Evolutionary conservation across 352 stramenopile genomes (phyloP), one percentile per base, ranked within the genome.

Genomic region (Phytopythium helicoides): DNA sequence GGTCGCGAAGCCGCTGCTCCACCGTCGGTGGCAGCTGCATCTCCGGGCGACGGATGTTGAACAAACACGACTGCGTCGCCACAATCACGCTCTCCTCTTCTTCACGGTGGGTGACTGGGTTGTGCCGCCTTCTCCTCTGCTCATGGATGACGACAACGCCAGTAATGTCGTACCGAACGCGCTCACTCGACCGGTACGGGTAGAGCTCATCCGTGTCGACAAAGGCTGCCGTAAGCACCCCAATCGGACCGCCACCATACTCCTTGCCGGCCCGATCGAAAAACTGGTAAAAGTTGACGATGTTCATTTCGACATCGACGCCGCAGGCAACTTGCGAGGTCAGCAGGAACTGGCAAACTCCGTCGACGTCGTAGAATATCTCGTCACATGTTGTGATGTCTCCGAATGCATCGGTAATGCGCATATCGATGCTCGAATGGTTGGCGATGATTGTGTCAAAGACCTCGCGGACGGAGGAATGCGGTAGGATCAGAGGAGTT

Each of bases 321-420:
- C 58, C 62, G 18, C 62, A 59, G 1, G 35, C 52, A 3, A 74
- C 52, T 5, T 55, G 57, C 34, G 72, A 77, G 3, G 80, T 68
- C 12, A 81, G 52, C 14, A 73, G 68, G 35, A 68, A 62, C 50
- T 87, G 68, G n/a, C 62, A 62, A 21, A 83, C 68, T 3, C 60
- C 66, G 15, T 53, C 44, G 23, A 71, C 62, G 12, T 54, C 58
- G 47, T 61, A 79, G 39, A 79, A 63, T 25, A 78, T 69, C 37
- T 81, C 76, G 39, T 87, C 76, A 23, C 76, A 60, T 44, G 83
- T 75, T 9, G 71, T 84, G 45, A 85, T 68, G 51, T 77, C 55
- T 14, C 76, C 76, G 11, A 82, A 48, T 23, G 62, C 64, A 46
- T 87, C 76, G 14, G 73, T 81, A 56, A 84, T 62, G 39, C 48